A percentile compares a stretch with the other conserved stretches of the same genome.
Conservation (phyloP, 139 green algal genomes). For the Chlorella vulgaris region DNA sequence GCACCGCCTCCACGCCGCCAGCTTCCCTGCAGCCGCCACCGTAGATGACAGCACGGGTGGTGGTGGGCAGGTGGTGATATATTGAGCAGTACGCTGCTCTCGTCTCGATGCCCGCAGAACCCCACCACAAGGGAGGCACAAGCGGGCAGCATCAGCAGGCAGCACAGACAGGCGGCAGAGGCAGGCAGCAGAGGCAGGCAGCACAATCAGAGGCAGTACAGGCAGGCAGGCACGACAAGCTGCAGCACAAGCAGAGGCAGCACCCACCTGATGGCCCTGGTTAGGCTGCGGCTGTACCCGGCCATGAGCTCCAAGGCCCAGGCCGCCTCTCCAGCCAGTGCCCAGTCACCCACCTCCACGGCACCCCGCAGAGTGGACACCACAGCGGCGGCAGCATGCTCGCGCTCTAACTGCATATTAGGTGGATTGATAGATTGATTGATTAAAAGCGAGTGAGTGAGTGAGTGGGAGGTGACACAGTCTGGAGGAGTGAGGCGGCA, state of each 20-base stretch:
- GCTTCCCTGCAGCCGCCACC: conserved; percentile 16
- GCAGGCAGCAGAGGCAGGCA: too few species aligned
- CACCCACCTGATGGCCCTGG: background rate
- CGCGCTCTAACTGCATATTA: conserved; percentile 18
- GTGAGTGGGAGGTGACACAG: background rate
- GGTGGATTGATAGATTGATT: too few species aligned
- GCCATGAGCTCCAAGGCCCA: conserved; percentile 29
- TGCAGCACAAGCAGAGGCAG: background rate
- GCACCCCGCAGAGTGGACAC: background rate
- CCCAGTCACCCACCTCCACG: background rate
- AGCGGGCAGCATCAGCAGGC: too few species aligned
- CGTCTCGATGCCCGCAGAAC: too few species aligned
- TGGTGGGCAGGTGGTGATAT: too few species aligned
- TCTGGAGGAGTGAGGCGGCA: too few species aligned
- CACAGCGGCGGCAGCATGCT: background rate
- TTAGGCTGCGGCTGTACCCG: conserved; percentile 9
- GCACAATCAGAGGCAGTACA: background rate
- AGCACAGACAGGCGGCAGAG: too few species aligned
- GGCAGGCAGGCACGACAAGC: too few species aligned
- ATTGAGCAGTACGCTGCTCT: too few species aligned
- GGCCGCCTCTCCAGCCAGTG: conserved; percentile 13
- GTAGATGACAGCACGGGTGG: too few species aligned
- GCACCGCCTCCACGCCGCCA: background rate
- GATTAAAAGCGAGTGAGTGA: background rate
- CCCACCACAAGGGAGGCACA: too few species aligned